Base-by-base conservation (phyloP, 2,329 filamentous ascomycete species). In the Cercospora sojina region DNA sequence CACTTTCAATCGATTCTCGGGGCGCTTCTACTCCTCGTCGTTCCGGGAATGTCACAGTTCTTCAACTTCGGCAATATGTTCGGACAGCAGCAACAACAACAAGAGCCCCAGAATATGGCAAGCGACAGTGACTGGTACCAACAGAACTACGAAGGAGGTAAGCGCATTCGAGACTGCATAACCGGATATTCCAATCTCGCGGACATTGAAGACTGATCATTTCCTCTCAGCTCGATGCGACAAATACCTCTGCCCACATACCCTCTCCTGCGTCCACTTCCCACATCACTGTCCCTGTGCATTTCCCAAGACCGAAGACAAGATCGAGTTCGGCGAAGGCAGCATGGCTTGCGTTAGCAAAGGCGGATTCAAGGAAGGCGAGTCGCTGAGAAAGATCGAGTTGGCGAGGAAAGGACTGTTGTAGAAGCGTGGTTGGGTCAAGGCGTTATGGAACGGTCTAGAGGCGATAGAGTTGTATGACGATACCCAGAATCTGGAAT, bases 11-110 rank as follows among this genome's bases (percentile, higher is more conserved):
- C 32, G 25, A 55, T 62, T 25, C 61, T 60, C 16, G 64, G 61
- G 32, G 59, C 64, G 43, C 77, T 92, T 16, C 81, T 91, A 59
- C 78, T 92, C 29, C 76, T 91, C 66, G 49, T 87, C 32, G 74
- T 82, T 16, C 87, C 84, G 2, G 88, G 84, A 3, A 82, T 85
- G 65, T 92, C 92, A 10, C 94, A 98, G 80, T 98, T 98, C 77
- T 97, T 99, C 86, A 72, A 72, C 56, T 99, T 98, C 81, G 93
- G 97, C 78, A 92, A 98, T 75, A 97, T 98, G 92, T 98, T 99
- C 79, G 86, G 86, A 7, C 87, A 71, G 80, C 85, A 57, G 78
- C 82, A 84, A 49, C 84, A 85, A 51, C 83, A 85, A 55, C 86
- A 87, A 64, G 84, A 89, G 72, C 87, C 87, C 27, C 90, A 92